Evolutionary conservation across 768 basidiomycete genomes (phyloP).

Genomic region (Boletus insuetus): DNA sequence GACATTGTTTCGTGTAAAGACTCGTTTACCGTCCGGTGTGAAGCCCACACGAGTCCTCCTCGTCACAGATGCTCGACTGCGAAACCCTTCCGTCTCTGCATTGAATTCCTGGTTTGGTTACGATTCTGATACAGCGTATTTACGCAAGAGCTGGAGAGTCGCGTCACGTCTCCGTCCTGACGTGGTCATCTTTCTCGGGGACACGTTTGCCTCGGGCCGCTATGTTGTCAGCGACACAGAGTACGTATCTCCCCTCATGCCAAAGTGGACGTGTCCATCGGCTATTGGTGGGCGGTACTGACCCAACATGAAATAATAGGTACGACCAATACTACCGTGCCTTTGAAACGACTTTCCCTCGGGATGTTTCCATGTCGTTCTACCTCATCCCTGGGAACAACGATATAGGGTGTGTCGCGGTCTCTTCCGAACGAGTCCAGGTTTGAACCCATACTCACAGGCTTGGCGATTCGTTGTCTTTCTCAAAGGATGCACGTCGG

Average conservation of each 20-base stretch:
- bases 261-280: not conserved
- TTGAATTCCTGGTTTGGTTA: slow-evolving; percentile 40
- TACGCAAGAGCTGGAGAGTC: slow-evolving; percentile 71
- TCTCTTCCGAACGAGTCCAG: not conserved
- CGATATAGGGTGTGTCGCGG: slow-evolving; percentile 58
- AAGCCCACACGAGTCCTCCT: slow-evolving; percentile 59
- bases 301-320: slow-evolving; percentile 36
- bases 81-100: slow-evolving; percentile 32
- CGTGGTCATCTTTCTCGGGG: slow-evolving; percentile 72
- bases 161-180: slow-evolving; percentile 56
- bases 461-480: slow-evolving; percentile 51
- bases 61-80: slow-evolving; percentile 67
- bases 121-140: slow-evolving; percentile 51
- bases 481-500: slow-evolving; percentile 52
- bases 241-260: slow-evolving; percentile 45
- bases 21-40: slow-evolving; percentile 4
- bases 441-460: slow-evolving; percentile 31
- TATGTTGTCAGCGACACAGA: slow-evolving; percentile 47
- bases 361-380: slow-evolving; percentile 37
- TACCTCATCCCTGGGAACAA: slow-evolving; percentile 80
- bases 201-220: slow-evolving; percentile 69
- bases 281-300: not conserved
- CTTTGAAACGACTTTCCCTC: slow-evolving; percentile 61
- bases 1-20: slow-evolving; percentile 9
- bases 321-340: slow-evolving; percentile 56